Base-by-base conservation (phyloP, 2,329 filamentous ascomycete species). In the Aspergillus caelatus region DNA sequence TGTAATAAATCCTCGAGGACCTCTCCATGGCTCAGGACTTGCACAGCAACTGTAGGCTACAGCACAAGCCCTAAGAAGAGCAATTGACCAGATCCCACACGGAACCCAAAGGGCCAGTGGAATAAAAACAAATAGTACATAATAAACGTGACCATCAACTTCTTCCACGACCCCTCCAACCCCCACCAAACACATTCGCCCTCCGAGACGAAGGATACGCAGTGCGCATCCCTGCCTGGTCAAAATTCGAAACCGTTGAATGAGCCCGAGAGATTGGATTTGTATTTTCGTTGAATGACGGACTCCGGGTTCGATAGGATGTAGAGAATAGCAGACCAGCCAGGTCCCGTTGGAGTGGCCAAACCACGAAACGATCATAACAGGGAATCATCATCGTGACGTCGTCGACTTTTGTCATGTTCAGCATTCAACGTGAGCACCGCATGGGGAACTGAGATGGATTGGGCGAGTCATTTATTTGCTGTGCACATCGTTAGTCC, bases 381-480 rank as follows among this genome's bases (percentile, higher is more conserved):
- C 54, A 45, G 34, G 58, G 62, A 68, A 70, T 72, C 72, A 74
- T 70, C 69, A 72, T 76, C 72, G 70, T 71, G 65, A 72, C 71
- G 69, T 75, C 68, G 68, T 66, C 63, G 63, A 67, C 62, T 71
- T 76, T 72, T 76, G 71, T 77, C 76, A 72, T 78, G 72, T 77
- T 78, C 68, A 74, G 70, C 72, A 71, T 77, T 78, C 74, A 78
- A 75, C 74, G 60, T 71, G 72, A 74, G 74, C 71, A 68, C 72
- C 70, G 67, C 70, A 73, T 71, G 72, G 68, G 72, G 74, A 75
- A 76, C 79, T 78, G 85, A 86, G 84, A 84, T 81, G 81, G 80
- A 82, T 76, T 73, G 81, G 80, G 83, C 80, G 84, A 86, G 81
- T 79, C 80, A 85, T 87, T 90, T 90, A 90, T 84, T 90, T 90